Conservation (phyloP, 2,329 filamentous ascomycete genomes). For the Chaetomium globosum region DNA sequence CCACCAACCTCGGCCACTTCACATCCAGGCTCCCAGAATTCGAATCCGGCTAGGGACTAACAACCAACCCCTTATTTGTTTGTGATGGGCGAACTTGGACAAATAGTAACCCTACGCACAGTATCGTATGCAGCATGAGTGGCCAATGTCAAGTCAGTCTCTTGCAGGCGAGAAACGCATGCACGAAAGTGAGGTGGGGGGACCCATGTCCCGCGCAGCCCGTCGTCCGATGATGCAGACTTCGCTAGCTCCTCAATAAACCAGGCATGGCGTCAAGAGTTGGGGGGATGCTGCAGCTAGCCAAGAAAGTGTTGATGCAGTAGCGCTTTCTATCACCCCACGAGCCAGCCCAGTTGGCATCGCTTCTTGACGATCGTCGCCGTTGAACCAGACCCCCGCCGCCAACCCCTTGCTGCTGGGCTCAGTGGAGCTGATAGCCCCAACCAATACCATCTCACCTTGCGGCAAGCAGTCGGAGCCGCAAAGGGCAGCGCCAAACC, state of each 20-base stretch:
- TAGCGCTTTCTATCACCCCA: neutral
- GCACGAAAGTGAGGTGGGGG: neutral
- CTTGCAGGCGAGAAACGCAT: neutral
- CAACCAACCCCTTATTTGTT: neutral
- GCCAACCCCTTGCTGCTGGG: neutral
- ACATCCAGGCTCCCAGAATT: too few relatives aligned
- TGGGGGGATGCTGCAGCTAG: neutral
- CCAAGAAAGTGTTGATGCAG: neutral
- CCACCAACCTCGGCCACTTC: neutral
- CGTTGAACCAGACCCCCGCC: neutral
- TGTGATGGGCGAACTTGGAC: too few relatives aligned
- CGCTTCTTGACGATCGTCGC: neutral
- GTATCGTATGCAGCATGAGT: too few relatives aligned
- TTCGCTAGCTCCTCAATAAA: slow-evolving; percentile 3
- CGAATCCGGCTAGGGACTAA: too few relatives aligned
- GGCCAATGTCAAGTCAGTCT: neutral
- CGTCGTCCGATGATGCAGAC: neutral
- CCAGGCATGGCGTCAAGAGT: neutral
- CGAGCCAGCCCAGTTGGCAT: neutral
- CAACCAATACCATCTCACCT: neutral
- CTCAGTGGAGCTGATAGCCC: neutral
- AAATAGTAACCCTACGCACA: too few relatives aligned
- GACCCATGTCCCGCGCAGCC: neutral
- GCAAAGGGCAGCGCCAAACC: neutral
- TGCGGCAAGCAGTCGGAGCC: neutral